phyloP scores from a whole-genome alignment of 164 flowering plant genomes.

The Annona cherimola region DNA sequence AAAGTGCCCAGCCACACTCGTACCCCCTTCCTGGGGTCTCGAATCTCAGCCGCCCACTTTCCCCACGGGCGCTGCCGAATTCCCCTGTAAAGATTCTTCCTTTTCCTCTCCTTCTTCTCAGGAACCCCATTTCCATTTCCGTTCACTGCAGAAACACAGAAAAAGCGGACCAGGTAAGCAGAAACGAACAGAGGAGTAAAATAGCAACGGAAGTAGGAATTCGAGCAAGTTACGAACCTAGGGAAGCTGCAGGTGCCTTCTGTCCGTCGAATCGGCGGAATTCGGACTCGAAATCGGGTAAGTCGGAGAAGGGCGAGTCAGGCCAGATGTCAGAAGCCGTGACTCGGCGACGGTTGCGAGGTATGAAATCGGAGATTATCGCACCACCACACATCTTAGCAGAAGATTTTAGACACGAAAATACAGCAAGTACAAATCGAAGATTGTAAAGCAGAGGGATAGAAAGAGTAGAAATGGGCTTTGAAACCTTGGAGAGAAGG shows the following conservation, averaged over 20 bases:
- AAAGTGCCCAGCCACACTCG: slow-evolving; percentile 94
- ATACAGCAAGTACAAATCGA: background rate
- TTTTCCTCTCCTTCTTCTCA: slow-evolving; percentile 30
- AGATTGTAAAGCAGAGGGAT: too few relatives aligned
- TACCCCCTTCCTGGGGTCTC: slow-evolving; percentile 91
- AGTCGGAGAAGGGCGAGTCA: slow-evolving; percentile 10
- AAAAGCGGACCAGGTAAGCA: background rate
- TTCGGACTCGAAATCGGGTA: slow-evolving; percentile 13
- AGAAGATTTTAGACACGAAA: background rate
- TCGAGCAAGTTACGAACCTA: slow-evolving; percentile 24
- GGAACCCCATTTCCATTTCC: slow-evolving; percentile 23
- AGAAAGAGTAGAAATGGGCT: background rate
- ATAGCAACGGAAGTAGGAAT: too few relatives aligned
- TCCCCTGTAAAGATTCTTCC: slow-evolving; percentile 88
- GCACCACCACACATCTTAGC: slow-evolving; percentile 65
- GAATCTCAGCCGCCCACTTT: slow-evolving; percentile 96
- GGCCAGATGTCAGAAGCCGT: slow-evolving; percentile 49
- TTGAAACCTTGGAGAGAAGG: background rate
- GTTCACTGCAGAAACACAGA: slow-evolving; percentile 1
- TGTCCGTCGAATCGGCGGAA: background rate
- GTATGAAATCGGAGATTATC: slow-evolving; percentile 26
- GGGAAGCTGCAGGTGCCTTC: background rate
- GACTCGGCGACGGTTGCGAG: slow-evolving; percentile 20
- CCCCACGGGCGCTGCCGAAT: slow-evolving; percentile 94
- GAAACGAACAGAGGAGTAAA: background rate